phyloP scores from a whole-genome alignment of 176 grass and related monocot genomes.

The Tillandsia fasciculata region DNA sequence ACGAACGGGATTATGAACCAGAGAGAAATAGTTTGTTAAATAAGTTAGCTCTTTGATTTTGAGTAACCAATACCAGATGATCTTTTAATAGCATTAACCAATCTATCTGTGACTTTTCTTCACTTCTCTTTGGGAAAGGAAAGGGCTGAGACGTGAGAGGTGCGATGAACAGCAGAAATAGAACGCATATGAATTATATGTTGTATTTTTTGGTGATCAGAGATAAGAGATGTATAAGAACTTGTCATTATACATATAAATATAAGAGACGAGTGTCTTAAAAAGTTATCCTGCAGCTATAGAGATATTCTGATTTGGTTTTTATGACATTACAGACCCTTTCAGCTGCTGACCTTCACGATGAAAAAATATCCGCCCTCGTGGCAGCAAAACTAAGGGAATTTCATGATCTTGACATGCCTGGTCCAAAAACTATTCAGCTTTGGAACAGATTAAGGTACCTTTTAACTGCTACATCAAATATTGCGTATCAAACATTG shows the following conservation, averaged over 20 bases:
- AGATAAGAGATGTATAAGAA: too few species aligned
- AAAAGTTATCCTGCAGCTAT: neutral
- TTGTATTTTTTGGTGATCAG: neutral
- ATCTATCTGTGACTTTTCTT: neutral
- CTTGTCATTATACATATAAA: neutral
- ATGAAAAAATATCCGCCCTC: slow-evolving; percentile 76
- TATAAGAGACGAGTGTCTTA: neutral
- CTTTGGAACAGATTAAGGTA: slow-evolving; percentile 92
- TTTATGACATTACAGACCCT: slow-evolving; percentile 54
- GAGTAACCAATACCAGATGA: too few species aligned
- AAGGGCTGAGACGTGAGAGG: neutral
- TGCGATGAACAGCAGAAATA: neutral
- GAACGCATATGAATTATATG: neutral
- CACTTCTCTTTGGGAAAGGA: neutral
- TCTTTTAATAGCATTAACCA: too few species aligned
- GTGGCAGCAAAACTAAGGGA: slow-evolving; percentile 81
- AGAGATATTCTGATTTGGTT: slow-evolving; percentile 4
- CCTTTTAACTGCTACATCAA: neutral
- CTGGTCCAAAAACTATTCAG: slow-evolving; percentile 55
- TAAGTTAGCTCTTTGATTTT: too few species aligned
- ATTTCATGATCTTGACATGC: slow-evolving; percentile 92
- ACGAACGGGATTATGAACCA: too few species aligned
- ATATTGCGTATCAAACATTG: neutral
- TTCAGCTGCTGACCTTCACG: slow-evolving; percentile 56
- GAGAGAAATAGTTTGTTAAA: too few species aligned